Base-by-base conservation (phyloP, 257 asterid species). In the Prunella vulgaris region DNA sequence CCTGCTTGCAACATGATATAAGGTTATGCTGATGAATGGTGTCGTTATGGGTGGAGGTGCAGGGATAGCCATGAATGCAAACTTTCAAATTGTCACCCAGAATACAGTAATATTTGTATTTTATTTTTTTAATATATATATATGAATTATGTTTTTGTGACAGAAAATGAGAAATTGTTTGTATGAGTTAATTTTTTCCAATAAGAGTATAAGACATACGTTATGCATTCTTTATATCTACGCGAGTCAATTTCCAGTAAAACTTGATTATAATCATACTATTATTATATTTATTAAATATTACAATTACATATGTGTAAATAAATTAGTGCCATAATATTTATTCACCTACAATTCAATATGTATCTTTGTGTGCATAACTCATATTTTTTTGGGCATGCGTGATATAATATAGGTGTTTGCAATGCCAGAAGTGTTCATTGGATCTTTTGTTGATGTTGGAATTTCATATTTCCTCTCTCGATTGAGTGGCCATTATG, bases 11-110 rank as follows among this genome's bases (percentile, higher is more conserved):
- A 37, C 44, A 21, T 44, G 1, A 4, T 9, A 4, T 42, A 22
- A 67, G 72, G 63, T 67, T 67, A 21, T 67, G 13, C 4, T 67
- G 72, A 67, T 67, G 7, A 20, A 67, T 18, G 72, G 72, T 7
- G 22, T 51, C 37, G 63, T 52, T 18, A 67, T 67, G 72, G 72
- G 63, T 5, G 62, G 22, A 12, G 72, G 63, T 32, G 72, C 72
- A 0, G 72, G 52, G 13, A 27, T 67, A 32, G 37, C 72, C 32
- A 67, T 67, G 72, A 67, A 67, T n/a, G 63, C 22, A 30, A 33
- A 33, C 13, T 67, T 51, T 10, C 60, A 63, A 30, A 38, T 67
- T 0, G 72, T 33, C 51, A 67, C 72, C 3, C 52, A 67, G 1
- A 67, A 67, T 49, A 32, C 72, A 0, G 72, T 67, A 49, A 7